phyloP scores from a whole-genome alignment of 179 eudicot genomes.

The Corrigiola litoralis region DNA sequence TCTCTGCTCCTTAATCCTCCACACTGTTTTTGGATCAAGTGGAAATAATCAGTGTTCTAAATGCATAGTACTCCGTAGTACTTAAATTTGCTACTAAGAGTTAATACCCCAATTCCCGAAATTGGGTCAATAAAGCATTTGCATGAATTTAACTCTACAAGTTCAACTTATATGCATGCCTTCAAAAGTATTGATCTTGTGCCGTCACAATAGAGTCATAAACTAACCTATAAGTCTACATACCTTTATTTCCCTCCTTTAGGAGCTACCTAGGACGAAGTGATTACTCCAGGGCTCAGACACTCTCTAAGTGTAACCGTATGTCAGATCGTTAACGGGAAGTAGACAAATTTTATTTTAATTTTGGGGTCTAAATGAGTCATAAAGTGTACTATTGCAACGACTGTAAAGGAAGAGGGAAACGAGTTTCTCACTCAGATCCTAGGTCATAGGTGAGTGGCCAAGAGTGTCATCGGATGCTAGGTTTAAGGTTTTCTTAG shows the following conservation, averaged over 20 bases:
- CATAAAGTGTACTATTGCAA: too few species aligned
- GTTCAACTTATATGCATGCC: not conserved
- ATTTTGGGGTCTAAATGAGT: too few species aligned
- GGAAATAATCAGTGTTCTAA: not conserved
- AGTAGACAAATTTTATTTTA: not conserved
- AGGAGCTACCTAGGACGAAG: not conserved
- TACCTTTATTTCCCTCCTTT: slow-evolving; percentile 1
- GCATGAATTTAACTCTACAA: not conserved
- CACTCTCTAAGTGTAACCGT: not conserved
- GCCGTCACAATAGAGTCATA: too few species aligned
- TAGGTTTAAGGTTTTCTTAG: too few species aligned
- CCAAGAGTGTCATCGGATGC: too few species aligned
- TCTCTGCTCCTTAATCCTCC: too few species aligned
- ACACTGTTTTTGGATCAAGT: too few species aligned
- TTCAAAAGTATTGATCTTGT: not conserved
- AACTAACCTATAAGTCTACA: not conserved
- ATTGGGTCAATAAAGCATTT: too few species aligned
- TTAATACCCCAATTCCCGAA: not conserved
- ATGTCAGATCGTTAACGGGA: not conserved
- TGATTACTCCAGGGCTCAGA: not conserved
- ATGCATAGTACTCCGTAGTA: not conserved
- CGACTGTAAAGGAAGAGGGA: too few species aligned
- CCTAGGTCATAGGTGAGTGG: too few species aligned
- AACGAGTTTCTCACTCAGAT: too few species aligned
- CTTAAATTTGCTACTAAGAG: not conserved